Conservation (phyloP, 192 early-diverging fungal species). For the Coemansia sp. region DNA sequence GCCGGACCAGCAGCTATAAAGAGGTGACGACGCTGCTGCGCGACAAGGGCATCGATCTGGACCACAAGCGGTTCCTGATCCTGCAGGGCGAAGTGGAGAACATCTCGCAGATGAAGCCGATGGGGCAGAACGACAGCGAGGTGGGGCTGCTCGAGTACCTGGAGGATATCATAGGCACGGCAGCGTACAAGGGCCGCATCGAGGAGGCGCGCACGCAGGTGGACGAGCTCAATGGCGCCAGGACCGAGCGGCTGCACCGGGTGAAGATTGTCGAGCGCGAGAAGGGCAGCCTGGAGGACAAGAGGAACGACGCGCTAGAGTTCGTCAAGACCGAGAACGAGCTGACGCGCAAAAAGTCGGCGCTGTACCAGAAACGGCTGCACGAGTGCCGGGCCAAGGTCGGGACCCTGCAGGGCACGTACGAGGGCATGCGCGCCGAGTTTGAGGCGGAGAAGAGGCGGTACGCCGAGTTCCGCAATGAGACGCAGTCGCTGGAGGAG, state of each 20-base stretch:
- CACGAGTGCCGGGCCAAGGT: conserved; percentile 56
- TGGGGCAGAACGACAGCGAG: conserved; percentile 84
- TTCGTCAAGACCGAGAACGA: conserved; percentile 80
- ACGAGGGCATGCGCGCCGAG: conserved; percentile 51
- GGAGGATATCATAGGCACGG: conserved; percentile 98
- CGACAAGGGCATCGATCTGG: conserved; percentile 84
- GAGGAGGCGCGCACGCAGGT: conserved; percentile 61
- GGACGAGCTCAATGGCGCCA: conserved; percentile 69
- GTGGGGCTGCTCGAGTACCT: conserved; percentile 96
- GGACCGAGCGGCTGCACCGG: conserved; percentile 73
- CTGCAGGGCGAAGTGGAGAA: conserved; percentile 99
- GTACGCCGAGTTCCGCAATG: conserved; percentile 55
- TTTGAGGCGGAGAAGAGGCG: conserved; percentile 58
- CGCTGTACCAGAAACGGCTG: conserved; percentile 67
- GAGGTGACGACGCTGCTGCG: conserved; percentile 82
- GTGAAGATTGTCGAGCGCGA: conserved; percentile 90
- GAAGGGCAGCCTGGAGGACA: conserved; percentile 68
- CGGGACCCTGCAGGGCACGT: conserved; percentile 43
- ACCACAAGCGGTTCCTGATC: conserved; percentile 97
- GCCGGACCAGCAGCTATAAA: conserved; percentile 59
- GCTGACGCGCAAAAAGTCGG: conserved; percentile 63
- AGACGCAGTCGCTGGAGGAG: conserved; percentile 58
- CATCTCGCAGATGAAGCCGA: conserved; percentile 96
- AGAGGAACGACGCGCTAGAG: conserved; percentile 73
- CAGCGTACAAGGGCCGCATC: conserved; percentile 79